These are phyloP conservation scores for Chaetomium sp. DNA, from an alignment of 2,329 filamentous ascomycete genomes.

Conservation along the genomic window DNA sequence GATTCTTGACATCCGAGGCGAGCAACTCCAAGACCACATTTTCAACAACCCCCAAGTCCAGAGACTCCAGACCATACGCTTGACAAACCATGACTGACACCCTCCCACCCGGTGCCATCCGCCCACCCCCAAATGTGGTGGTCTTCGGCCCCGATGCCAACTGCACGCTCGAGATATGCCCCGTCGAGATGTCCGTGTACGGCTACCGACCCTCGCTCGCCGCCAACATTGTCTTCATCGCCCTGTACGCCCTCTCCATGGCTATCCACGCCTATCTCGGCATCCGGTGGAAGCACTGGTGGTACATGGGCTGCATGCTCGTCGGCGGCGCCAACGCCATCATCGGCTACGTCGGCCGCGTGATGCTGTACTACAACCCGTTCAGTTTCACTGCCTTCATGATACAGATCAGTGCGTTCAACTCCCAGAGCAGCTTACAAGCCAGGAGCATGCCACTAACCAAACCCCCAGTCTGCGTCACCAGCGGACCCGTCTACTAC, in stretches of 20 bases:
- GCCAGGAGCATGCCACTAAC: not conserved
- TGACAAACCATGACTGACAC: not conserved
- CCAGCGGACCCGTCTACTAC: conserved; percentile 57
- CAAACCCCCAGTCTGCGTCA: conserved; percentile 55
- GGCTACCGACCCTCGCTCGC: conserved; percentile 50
- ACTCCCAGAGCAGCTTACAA: not conserved
- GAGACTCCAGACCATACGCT: too few species aligned
- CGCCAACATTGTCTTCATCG: conserved; percentile 48
- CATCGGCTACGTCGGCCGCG: conserved; percentile 63
- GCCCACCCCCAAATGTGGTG: conserved; percentile 26
- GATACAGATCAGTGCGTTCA: conserved; percentile 60
- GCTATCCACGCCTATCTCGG: conserved; percentile 51
- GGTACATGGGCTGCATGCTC: conserved; percentile 55
- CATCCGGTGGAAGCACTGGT: conserved; percentile 50
- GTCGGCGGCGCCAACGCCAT: conserved; percentile 60
- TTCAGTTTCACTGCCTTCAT: conserved; percentile 63
- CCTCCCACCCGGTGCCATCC: conserved; percentile 34
- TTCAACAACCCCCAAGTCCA: too few species aligned
- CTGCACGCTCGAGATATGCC: conserved; percentile 54
- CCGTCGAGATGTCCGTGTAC: conserved; percentile 50
- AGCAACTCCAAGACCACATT: too few species aligned
- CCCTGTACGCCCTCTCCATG: conserved; percentile 51
- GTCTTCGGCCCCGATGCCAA: conserved; percentile 51
- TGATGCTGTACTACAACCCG: conserved; percentile 59
- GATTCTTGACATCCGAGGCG: not conserved